Evolutionary conservation across 768 basidiomycete species (phyloP).

Genomic region (Hortiboletus campestris): DNA sequence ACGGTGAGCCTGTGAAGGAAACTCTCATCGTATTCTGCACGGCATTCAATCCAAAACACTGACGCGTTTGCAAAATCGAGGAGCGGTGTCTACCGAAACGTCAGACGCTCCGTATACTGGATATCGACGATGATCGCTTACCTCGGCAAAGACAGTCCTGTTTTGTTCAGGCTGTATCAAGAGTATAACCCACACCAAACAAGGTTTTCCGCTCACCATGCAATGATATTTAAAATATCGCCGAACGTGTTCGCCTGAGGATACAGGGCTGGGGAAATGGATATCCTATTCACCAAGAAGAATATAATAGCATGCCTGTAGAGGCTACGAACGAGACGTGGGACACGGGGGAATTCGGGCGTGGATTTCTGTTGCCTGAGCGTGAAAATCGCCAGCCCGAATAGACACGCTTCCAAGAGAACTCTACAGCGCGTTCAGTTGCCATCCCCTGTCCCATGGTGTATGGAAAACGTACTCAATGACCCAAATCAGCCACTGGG

Average conservation of each 20-base stretch:
- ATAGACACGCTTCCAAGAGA: background rate
- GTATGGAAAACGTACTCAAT: background rate
- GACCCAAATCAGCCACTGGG: conserved; percentile 1
- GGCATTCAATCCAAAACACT: background rate
- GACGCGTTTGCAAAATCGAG: background rate
- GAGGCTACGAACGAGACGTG: background rate
- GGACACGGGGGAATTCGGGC: background rate
- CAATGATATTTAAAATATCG: background rate
- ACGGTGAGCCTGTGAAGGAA: background rate
- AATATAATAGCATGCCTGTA: background rate
- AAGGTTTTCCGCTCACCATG: background rate
- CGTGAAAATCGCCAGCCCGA: background rate
- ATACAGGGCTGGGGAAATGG: background rate
- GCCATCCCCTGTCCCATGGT: too few species aligned
- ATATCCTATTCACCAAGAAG: background rate
- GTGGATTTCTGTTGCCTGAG: background rate
- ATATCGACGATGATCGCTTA: background rate
- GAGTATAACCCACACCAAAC: background rate
- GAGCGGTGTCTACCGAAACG: background rate
- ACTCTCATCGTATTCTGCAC: background rate
- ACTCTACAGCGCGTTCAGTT: background rate
- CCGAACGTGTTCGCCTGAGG: background rate
- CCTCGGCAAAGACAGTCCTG: background rate
- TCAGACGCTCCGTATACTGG: background rate
- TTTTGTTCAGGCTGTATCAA: background rate